Evolutionary conservation across 2,329 filamentous ascomycete species (phyloP).

Genomic region (Neofusicoccum sp.): DNA sequence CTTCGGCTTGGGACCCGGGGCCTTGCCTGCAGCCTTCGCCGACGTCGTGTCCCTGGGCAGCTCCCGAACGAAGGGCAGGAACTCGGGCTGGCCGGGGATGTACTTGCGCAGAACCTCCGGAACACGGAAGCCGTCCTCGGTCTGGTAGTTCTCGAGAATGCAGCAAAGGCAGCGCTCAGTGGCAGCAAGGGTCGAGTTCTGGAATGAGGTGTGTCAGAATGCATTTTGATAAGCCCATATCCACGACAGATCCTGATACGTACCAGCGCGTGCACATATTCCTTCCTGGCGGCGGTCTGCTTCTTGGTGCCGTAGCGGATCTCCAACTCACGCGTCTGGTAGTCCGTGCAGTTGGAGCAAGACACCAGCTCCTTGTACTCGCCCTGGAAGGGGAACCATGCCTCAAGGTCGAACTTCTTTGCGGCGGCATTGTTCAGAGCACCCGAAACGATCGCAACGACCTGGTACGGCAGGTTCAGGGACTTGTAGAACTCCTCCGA

Average conservation of each 20-base stretch:
- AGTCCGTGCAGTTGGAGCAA: slow-evolving; percentile 97
- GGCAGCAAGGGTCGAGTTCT: slow-evolving; percentile 78
- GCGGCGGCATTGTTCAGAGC: slow-evolving; percentile 65
- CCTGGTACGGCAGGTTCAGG: slow-evolving; percentile 82
- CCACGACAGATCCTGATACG: neutral
- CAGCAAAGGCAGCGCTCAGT: slow-evolving; percentile 93
- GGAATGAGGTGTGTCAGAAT: neutral
- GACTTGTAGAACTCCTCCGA: slow-evolving; percentile 96
- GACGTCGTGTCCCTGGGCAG: slow-evolving; percentile 22
- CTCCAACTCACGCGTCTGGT: slow-evolving; percentile 90
- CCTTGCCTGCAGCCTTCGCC: slow-evolving; percentile 29
- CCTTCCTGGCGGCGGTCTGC: slow-evolving; percentile 71
- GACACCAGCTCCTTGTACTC: slow-evolving; percentile 98
- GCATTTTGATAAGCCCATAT: neutral
- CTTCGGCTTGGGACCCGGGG: slow-evolving; percentile 23
- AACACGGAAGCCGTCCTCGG: slow-evolving; percentile 61
- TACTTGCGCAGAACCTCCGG: slow-evolving; percentile 53
- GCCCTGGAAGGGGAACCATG: slow-evolving; percentile 92
- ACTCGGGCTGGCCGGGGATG: slow-evolving; percentile 83
- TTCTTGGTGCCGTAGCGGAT: slow-evolving; percentile 88
- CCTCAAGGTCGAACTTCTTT: slow-evolving; percentile 95
- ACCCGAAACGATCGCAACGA: slow-evolving; percentile 93
- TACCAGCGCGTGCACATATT: slow-evolving; percentile 81
- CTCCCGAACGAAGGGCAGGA: slow-evolving; percentile 85
- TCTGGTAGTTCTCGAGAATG: slow-evolving; percentile 95